Evolutionary conservation across 208 protist species (phyloP).

Genomic region (Crithidia sp.): DNA sequence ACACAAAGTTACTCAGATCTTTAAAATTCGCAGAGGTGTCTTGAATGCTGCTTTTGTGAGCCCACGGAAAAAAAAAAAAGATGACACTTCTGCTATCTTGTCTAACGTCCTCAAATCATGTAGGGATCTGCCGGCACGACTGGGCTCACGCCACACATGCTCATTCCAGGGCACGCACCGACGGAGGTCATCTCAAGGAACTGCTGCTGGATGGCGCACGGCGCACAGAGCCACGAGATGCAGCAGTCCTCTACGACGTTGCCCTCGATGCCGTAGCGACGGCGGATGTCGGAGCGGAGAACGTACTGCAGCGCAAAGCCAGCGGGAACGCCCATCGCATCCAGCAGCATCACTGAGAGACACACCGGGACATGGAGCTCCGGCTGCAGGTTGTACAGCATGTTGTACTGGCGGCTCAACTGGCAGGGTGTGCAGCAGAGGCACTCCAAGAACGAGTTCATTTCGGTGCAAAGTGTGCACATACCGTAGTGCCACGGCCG

Average conservation of each 20-base stretch:
- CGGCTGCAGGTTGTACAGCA: conserved; percentile 35
- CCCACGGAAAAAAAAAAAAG: too few species aligned
- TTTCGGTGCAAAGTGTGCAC: conserved; percentile 32
- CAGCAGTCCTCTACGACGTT: conserved; percentile 21
- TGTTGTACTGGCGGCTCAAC: conserved; percentile 49
- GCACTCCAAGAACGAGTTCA: conserved; percentile 42
- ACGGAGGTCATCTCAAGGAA: conserved; percentile 63
- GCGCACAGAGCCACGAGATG: conserved; percentile 34
- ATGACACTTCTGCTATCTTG: neutral
- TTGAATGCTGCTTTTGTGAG: too few species aligned
- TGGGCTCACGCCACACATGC: conserved; percentile 25
- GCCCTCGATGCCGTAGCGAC: conserved; percentile 37
- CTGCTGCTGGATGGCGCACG: conserved; percentile 56
- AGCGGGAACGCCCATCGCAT: conserved; percentile 1
- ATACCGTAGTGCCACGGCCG: conserved; percentile 48
- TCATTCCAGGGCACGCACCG: conserved; percentile 55
- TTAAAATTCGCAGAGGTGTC: too few species aligned
- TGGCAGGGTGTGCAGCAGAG: conserved; percentile 37
- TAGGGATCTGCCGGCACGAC: conserved; percentile 14
- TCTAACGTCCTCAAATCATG: conserved; percentile 22
- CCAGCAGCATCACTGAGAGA: neutral
- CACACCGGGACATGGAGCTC: conserved; percentile 29
- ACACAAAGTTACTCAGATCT: too few species aligned
- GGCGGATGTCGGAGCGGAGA: conserved; percentile 19
- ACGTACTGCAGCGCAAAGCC: conserved; percentile 16